Base-by-base conservation (phyloP, 768 basidiomycete genomes). In the Termitomyces eurrhizus region DNA sequence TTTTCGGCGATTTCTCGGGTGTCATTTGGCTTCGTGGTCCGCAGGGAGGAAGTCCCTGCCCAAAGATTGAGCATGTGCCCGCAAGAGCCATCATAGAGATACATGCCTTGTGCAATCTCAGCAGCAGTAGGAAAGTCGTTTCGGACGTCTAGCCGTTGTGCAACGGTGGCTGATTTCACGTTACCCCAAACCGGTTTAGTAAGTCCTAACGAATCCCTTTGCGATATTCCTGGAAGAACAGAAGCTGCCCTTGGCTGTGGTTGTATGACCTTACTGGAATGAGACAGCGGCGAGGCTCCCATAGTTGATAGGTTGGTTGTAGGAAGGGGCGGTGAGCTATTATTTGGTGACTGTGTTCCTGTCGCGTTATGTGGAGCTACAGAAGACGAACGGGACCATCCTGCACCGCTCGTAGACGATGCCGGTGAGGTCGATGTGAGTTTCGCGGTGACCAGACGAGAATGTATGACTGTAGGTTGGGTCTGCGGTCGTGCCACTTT, bases 71-170 rank as follows among this genome's bases (percentile, higher is more conserved):
- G 62, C 49, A 49, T 56, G 24, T 26, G 24, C 61, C 29, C 51
- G 44, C 42, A 39, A 58, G 29, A 42, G 24, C 16, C 37, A 8
- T 57, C 18, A 37, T 57, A 57, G 41, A 14, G 56, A 39, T 24
- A 77, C 83, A 66, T 65, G 89, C 92, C 89, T 77, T 89, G 88
- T 7, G 92, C 92, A 48, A 94, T 93, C 77, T 99, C 97, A 41
- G 93, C 93, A 50, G 96, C 95, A 6, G 97, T 99, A 7, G 97
- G 97, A 70, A 99, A 99, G 64, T 98, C 95, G 59, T 77, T 82
- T 42, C 75, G 72, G 53, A 76, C 72, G 48, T 86, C 82, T 3
- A 75, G 69, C 18, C 79, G 76, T 50, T 71, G 62, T 56, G 75
- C 58, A 49, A 75, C 70, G 65, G 74, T 55, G 58, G 78, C 59